Evolutionary conservation across 2,329 filamentous ascomycete genomes (phyloP).

Genomic region (Neurospora sp.): DNA sequence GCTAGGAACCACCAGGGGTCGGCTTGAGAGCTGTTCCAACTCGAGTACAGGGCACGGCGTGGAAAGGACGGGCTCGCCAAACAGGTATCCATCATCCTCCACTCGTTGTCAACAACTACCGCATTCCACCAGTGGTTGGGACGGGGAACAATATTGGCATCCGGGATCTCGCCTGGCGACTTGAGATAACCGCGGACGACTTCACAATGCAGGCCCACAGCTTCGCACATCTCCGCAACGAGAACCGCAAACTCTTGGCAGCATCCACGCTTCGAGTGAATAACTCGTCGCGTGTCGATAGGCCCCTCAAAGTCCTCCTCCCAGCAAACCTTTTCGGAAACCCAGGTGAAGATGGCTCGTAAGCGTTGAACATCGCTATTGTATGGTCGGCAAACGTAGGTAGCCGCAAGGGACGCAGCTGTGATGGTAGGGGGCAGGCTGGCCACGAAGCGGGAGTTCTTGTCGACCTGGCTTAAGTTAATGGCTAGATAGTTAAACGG

Average conservation of each 20-base stretch:
- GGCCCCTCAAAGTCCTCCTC: constrained; percentile 89
- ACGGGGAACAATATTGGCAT: constrained; percentile 72
- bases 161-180: constrained; percentile 70
- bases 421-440: constrained; percentile 75
- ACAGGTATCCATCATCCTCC: constrained; percentile 93
- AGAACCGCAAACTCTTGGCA: constrained; percentile 83
- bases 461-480: constrained; percentile 84
- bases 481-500: constrained; percentile 72
- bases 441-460: constrained; percentile 84
- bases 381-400: constrained; percentile 88
- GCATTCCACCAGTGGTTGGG: constrained; percentile 98
- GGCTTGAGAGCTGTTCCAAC: constrained; percentile 55
- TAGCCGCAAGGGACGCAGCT: constrained; percentile 73
- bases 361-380: constrained; percentile 87
- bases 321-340: constrained; percentile 89
- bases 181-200: constrained; percentile 87
- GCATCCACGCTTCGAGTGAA: constrained; percentile 75
- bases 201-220: constrained; percentile 81
- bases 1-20: constrained; percentile 94
- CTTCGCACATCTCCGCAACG: constrained; percentile 86
- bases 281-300: constrained; percentile 71
- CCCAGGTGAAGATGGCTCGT: constrained; percentile 94
- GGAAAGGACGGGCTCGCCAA: constrained; percentile 88
- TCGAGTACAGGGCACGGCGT: constrained; percentile 67
- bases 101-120: constrained; percentile 85